phyloP scores from a whole-genome alignment of 2,329 filamentous ascomycete species.

The Helotiales sp. region DNA sequence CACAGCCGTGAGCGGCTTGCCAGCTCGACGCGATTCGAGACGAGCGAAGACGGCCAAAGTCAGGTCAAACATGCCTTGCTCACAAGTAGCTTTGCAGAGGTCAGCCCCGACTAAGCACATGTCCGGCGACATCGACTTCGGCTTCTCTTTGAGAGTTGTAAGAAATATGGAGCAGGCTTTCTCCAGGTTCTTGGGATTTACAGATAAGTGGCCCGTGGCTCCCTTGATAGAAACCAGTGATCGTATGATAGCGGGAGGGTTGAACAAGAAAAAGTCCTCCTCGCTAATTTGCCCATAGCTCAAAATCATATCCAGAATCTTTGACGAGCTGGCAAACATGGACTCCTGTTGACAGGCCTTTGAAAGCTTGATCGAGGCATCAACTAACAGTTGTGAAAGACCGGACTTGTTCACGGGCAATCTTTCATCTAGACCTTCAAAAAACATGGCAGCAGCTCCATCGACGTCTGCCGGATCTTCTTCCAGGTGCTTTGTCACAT shows the following conservation, averaged over 20 bases:
- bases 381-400: conserved; percentile 24
- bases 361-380: conserved; percentile 29
- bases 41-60: conserved; percentile 35
- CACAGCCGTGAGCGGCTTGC: conserved; percentile 7
- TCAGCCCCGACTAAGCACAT: conserved; percentile 29
- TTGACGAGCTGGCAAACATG: conserved; percentile 26
- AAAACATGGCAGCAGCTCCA: conserved; percentile 32
- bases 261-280: conserved; percentile 31
- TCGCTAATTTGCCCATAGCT: conserved; percentile 29
- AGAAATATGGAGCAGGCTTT: conserved; percentile 39
- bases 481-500: conserved; percentile 32
- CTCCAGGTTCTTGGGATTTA: conserved; percentile 21
- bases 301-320: conserved; percentile 33
- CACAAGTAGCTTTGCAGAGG: conserved; percentile 34
- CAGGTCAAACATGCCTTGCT: conserved; percentile 30
- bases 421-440: conserved; percentile 36
- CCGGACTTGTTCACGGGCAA: conserved; percentile 20
- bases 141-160: conserved; percentile 32
- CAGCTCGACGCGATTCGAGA: conserved; percentile 21
- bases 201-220: not conserved
- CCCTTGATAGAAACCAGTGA: conserved; percentile 19
- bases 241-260: conserved; percentile 29
- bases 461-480: conserved; percentile 24
- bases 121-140: conserved; percentile 15
- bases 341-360: conserved; percentile 21